Evolutionary conservation across 2,329 filamentous ascomycete genomes (phyloP).

Genomic region (Sporothrix schenckii): DNA sequence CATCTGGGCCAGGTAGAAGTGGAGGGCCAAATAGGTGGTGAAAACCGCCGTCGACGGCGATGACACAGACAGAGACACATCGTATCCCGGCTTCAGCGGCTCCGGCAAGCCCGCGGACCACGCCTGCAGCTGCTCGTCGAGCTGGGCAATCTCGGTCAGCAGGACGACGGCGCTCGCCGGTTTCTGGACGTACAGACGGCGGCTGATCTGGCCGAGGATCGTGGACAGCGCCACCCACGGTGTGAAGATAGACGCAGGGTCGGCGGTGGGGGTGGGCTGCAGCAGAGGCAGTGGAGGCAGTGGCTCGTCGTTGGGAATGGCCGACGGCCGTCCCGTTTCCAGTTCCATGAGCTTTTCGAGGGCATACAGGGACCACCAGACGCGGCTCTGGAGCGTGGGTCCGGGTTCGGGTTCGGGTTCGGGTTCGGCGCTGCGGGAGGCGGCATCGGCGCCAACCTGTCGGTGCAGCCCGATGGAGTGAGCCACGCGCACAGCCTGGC

Average conservation of each 20-base stretch:
- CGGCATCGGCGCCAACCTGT: background rate
- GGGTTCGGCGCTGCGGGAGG: background rate
- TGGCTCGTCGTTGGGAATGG: background rate
- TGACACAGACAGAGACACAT: background rate
- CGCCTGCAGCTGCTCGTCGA: background rate
- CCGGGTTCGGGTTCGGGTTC: no score
- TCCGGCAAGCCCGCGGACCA: background rate
- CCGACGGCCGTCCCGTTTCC: background rate
- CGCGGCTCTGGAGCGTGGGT: background rate
- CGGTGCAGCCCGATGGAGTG: background rate
- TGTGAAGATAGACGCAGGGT: background rate
- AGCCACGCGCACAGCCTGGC: background rate
- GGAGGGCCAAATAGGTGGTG: background rate
- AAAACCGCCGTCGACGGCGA: background rate
- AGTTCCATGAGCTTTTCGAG: background rate
- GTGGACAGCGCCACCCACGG: background rate
- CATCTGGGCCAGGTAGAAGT: background rate
- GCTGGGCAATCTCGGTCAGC: background rate
- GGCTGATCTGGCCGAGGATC: background rate
- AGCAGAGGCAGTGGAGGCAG: background rate
- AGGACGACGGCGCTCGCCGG: background rate
- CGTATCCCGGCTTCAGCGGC: background rate
- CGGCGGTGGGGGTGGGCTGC: background rate
- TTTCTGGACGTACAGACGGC: background rate
- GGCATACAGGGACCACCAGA: conserved; percentile 9